These are phyloP conservation scores for Jatropha podagrica DNA, from an alignment of 441 rosid genomes.

Conservation along the genomic window DNA sequence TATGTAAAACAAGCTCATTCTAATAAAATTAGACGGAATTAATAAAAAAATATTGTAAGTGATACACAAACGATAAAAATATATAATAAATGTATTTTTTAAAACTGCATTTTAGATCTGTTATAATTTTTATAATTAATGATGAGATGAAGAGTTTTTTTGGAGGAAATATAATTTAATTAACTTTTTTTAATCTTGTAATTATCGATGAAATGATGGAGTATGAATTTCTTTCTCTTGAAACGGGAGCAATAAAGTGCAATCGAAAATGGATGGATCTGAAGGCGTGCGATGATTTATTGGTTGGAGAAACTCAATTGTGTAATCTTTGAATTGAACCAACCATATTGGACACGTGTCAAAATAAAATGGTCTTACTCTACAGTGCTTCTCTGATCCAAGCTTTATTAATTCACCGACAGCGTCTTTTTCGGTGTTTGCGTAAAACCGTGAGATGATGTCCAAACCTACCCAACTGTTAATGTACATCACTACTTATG, in stretches of 20 bases:
- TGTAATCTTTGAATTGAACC: background rate
- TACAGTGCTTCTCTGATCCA: background rate
- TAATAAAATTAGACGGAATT: no score
- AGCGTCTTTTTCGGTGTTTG: background rate
- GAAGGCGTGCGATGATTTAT: background rate
- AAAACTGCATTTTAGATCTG: no score
- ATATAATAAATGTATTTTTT: no score
- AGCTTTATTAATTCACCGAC: slow-evolving; percentile 7
- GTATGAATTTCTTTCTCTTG: no score
- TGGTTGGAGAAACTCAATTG: background rate
- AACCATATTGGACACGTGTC: background rate
- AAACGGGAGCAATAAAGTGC: background rate
- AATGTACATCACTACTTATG: background rate
- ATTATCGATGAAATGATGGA: no score
- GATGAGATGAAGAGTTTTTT: no score
- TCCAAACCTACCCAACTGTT: background rate
- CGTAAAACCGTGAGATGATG: background rate
- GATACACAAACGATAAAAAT: no score
- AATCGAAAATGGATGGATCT: background rate
- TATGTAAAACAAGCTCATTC: no score
- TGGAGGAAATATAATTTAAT: no score
- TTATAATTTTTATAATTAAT: no score
- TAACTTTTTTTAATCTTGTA: no score
- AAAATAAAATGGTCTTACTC: background rate
- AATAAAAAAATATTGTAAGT: no score